Conservation (phyloP, 257 asterid species). For the Lithospermum erythrorhizon region DNA sequence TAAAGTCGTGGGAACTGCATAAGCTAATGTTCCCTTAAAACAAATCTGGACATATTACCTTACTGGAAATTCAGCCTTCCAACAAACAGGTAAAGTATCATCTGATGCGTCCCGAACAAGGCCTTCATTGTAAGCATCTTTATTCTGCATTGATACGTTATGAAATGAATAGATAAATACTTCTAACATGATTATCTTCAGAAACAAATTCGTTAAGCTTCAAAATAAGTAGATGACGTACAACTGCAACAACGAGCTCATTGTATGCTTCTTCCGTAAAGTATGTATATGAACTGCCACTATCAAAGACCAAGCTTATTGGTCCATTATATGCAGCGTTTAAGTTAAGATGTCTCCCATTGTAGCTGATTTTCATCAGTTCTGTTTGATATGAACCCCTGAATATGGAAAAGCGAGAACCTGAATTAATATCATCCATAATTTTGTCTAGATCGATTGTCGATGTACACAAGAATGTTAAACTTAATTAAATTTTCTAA, state of each 20-base stretch:
- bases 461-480: neutral
- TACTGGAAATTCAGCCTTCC: conserved; percentile 42
- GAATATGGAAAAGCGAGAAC: conserved; percentile 12
- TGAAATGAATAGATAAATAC: conserved; percentile 6
- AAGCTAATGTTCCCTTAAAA: neutral
- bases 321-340: conserved; percentile 24
- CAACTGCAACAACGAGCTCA: conserved; percentile 31
- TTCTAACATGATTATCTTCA: conserved; percentile 3
- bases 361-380: conserved; percentile 41
- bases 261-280: conserved; percentile 48
- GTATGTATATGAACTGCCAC: conserved; percentile 68
- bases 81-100: conserved; percentile 54
- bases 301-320: conserved; percentile 44
- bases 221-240: conserved; percentile 20
- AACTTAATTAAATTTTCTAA: neutral
- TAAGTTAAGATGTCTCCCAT: conserved; percentile 34
- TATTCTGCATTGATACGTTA: conserved; percentile 28
- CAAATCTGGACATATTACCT: conserved; percentile 25
- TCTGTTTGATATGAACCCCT: conserved; percentile 53
- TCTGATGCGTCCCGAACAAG: conserved; percentile 49
- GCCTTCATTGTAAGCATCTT: conserved; percentile 35
- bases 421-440: conserved; percentile 1
- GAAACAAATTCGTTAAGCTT: conserved; percentile 7
- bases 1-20: conserved; percentile 5
- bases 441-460: neutral